Conservation (phyloP, 1,284 basidiomycete genomes). For the Dichomitus squalens region DNA sequence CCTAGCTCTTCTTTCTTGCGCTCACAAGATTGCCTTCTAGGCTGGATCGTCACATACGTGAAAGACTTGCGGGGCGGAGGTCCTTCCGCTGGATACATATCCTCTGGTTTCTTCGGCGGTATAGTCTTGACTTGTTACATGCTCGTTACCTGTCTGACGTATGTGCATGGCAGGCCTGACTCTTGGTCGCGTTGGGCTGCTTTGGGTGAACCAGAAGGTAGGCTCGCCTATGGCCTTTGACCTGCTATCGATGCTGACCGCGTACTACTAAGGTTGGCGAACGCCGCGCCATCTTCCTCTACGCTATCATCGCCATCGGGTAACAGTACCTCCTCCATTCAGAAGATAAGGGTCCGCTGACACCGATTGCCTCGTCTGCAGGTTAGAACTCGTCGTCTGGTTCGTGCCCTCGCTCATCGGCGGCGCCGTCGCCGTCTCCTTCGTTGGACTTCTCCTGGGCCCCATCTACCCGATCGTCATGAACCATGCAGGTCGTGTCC, state of each 20-base stretch:
- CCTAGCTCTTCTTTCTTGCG: neutral
- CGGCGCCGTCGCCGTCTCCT: conserved; percentile 52
- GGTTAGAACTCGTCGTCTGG: conserved; percentile 61
- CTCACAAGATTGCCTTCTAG: conserved; percentile 25
- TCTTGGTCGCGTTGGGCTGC: conserved; percentile 45
- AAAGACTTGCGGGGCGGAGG: conserved; percentile 48
- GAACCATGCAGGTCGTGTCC: conserved; percentile 48
- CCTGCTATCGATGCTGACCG: neutral
- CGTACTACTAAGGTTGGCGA: conserved; percentile 42
- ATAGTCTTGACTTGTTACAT: conserved; percentile 1
- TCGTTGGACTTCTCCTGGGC: conserved; percentile 52
- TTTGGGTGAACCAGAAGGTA: conserved; percentile 54
- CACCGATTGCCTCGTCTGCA: conserved; percentile 20
- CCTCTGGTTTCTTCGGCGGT: conserved; percentile 56
- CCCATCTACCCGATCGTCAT: conserved; percentile 61
- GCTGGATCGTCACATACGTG: conserved; percentile 57
- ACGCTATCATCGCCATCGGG: conserved; percentile 39
- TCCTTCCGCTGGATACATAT: conserved; percentile 50
- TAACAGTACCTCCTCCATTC: conserved; percentile 16
- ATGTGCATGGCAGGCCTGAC: conserved; percentile 37
- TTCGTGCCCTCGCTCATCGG: conserved; percentile 59
- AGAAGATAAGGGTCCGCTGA: neutral
- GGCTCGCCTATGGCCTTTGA: neutral
- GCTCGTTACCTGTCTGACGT: too few species aligned
- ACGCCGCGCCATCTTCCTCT: conserved; percentile 41